Evolutionary conservation across 2,329 filamentous ascomycete genomes (phyloP), one percentile per base, ranked within the genome.

Genomic region (Curvularia lunata): DNA sequence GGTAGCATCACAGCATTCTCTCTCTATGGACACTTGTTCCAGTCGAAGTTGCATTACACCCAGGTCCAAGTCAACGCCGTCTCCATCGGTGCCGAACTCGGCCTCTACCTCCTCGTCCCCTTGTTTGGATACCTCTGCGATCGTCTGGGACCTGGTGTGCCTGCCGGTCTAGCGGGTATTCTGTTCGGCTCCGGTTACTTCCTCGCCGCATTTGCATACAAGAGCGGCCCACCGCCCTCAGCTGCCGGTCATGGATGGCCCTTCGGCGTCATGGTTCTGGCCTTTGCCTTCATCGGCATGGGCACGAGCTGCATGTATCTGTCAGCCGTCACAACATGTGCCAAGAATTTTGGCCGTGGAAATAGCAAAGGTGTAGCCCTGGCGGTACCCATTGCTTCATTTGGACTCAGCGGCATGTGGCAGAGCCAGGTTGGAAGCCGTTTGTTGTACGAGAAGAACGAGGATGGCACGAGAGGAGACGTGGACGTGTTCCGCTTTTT

Each of bases 391-490:
- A 97, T 98, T 74, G 92, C 95, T 0, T 89, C 91, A 6, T 97
- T 97, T 74, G 95, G 95, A 0, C 78, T 99, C 55, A 97, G 93
- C 72, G 92, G 93, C 47, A 94, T 99, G 90, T 96, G 95, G 91
- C 84, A 95, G 78, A 96, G 92, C 69, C 94, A 98, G 79, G 80
- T 96, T 23, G 94, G 89, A 28, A 94, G 88, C 66, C 86, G 88
- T 50, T 73, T 96, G 52, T 84, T 98, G 40, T 91, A 87, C 74
- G 91, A 94, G 75, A 83, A 73, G 53, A 81, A 81, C 7, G 81
- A 86, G 0, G 86, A 91, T 60, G 91, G 91, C 12, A 71, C 64
- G 21, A 81, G 75, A 43, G 85, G 85, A 5, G 85, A 88, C 57
- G 82, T 88, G 5, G 85, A 88, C 73, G 93, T 97, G 2, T 93